A percentile compares a stretch with the other conserved stretches of the same genome.
phyloP scores from a whole-genome alignment of 768 basidiomycete genomes.

The Suillus subalutaceus region DNA sequence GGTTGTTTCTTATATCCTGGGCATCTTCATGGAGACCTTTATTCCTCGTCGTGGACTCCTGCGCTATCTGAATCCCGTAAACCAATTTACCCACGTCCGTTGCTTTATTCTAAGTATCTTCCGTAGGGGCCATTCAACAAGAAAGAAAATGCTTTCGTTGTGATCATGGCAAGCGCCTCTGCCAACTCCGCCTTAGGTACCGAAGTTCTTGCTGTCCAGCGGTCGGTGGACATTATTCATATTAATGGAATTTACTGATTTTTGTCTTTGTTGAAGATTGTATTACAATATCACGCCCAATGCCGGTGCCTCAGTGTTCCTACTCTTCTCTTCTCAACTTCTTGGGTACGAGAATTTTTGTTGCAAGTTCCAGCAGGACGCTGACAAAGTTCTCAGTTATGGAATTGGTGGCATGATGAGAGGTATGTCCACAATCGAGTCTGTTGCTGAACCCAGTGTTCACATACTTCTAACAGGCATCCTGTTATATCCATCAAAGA shows the following conservation, averaged over 20 bases:
- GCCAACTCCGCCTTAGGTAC: slow-evolving; percentile 52
- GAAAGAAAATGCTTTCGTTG: slow-evolving; percentile 54
- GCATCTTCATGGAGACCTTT: slow-evolving; percentile 42
- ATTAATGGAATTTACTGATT: neutral
- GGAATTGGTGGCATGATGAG: slow-evolving; percentile 51
- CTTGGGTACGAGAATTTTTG: slow-evolving; percentile 36
- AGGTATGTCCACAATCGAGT: slow-evolving; percentile 28
- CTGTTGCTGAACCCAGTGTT: neutral
- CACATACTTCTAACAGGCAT: slow-evolving; percentile 32
- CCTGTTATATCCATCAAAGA: slow-evolving; percentile 55
- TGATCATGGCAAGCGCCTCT: slow-evolving; percentile 52
- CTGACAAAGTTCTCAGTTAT: neutral
- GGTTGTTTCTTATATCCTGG: slow-evolving; percentile 49
- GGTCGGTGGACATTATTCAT: slow-evolving; percentile 11
- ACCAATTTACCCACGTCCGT: slow-evolving; percentile 9
- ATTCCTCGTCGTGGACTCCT: slow-evolving; percentile 45
- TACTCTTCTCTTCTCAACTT: slow-evolving; percentile 30
- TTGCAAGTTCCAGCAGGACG: too few species aligned
- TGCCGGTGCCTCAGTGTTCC: slow-evolving; percentile 44
- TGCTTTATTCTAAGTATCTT: slow-evolving; percentile 6
- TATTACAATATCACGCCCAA: slow-evolving; percentile 53
- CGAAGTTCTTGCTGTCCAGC: slow-evolving; percentile 50
- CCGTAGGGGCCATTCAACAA: slow-evolving; percentile 51
- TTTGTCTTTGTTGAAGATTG: slow-evolving; percentile 17
- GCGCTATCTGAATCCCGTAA: slow-evolving; percentile 51